These are phyloP conservation scores for Adansonia gregorii DNA, from an alignment of 441 rosid genomes.

Conservation along the genomic window DNA sequence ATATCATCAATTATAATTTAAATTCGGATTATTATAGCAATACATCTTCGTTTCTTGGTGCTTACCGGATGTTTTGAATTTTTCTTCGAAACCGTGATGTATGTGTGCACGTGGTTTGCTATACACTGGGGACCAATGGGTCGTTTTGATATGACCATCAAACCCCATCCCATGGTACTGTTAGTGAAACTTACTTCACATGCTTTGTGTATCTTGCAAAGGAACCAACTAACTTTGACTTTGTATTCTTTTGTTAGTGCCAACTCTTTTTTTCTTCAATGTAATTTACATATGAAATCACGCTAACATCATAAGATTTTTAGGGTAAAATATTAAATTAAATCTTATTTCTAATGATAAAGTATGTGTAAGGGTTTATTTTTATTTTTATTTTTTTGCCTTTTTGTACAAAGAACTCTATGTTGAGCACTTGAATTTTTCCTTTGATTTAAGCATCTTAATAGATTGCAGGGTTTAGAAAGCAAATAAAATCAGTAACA, in stretches of 20 bases:
- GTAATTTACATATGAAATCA: no score
- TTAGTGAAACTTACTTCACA: not conserved
- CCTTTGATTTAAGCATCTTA: no score
- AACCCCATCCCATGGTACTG: not conserved
- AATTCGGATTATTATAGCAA: no score
- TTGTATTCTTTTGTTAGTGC: not conserved
- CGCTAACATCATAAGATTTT: no score
- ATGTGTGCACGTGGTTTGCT: constrained; percentile 54
- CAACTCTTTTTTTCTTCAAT: not conserved
- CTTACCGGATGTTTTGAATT: not conserved
- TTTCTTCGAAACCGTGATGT: constrained; percentile 38
- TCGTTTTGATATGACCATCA: not conserved
- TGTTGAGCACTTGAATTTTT: no score
- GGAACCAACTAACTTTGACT: constrained; percentile 27
- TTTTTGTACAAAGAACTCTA: no score
- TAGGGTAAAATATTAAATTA: no score
- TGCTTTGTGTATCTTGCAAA: constrained; percentile 20
- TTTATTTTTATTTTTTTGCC: no score
- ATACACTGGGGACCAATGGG: constrained; percentile 36
- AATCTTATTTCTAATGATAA: no score
- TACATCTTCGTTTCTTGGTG: not conserved
- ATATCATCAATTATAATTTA: no score
- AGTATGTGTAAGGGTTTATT: no score
- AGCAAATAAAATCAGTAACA: not conserved
- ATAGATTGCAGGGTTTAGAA: no score